Percentiles rank a stretch among this genome's conserved stretches.
phyloP scores from a whole-genome alignment of 1,284 basidiomycete genomes.

The Cryptococcus floricola region DNA sequence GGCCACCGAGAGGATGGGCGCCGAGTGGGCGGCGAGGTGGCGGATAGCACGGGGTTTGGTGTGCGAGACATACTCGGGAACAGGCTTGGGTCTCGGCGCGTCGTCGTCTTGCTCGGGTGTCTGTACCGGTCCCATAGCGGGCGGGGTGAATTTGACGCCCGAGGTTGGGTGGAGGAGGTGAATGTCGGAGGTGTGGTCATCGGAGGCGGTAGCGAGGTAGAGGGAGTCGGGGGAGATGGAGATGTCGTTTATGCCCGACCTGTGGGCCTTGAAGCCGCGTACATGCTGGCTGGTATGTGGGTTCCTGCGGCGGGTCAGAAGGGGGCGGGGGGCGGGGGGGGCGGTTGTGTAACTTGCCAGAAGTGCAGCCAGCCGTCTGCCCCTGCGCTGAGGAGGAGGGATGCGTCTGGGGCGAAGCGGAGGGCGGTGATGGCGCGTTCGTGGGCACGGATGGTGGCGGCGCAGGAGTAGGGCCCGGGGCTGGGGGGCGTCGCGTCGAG shows the following conservation, averaged over 20 bases:
- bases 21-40: conserved; percentile 76
- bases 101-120: not conserved
- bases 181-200: conserved; percentile 78
- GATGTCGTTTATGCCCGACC: conserved; percentile 66
- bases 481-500: conserved; percentile 11
- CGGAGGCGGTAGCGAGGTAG: conserved; percentile 81
- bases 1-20: conserved; percentile 87
- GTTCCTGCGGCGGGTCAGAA: conserved; percentile 21
- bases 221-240: conserved; percentile 78
- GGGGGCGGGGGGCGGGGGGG: not conserved
- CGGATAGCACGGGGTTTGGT: conserved; percentile 34
- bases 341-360: conserved; percentile 25
- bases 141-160: not conserved
- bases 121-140: not conserved
- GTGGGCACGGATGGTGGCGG: conserved; percentile 51
- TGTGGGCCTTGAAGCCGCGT: conserved; percentile 26
- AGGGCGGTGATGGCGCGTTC: conserved; percentile 48
- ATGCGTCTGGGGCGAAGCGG: conserved; percentile 51
- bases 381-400: conserved; percentile 49
- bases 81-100: not conserved
- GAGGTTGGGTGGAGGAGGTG: conserved; percentile 40
- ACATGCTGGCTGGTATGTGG: conserved; percentile 28
- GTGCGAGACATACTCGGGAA: not conserved
- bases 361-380: conserved; percentile 49
- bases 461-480: conserved; percentile 21